phyloP scores from a whole-genome alignment of 1,139 yeast genomes.

The Suhomyces taliae region DNA sequence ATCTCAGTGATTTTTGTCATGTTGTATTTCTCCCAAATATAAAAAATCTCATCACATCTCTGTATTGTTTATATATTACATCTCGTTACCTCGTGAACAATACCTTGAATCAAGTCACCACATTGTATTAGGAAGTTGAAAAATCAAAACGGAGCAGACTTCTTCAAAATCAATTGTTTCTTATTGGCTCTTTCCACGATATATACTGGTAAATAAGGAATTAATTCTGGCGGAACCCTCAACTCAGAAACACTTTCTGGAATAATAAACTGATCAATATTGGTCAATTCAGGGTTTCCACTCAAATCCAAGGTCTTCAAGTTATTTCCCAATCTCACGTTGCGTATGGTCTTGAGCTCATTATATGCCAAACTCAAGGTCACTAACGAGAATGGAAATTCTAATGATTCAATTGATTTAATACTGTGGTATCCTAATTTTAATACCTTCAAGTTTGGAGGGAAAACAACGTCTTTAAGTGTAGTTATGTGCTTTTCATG shows the following conservation, averaged over 20 bases:
- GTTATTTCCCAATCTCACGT: conserved; percentile 37
- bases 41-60: too few species aligned
- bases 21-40: too few species aligned
- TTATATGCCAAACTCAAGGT: conserved; percentile 40
- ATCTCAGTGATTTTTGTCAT: too few species aligned
- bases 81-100: too few species aligned
- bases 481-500: conserved; percentile 46
- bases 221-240: conserved; percentile 36
- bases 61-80: too few species aligned
- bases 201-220: conserved; percentile 39
- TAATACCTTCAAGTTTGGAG: conserved; percentile 36
- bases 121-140: too few species aligned
- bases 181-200: conserved; percentile 45
- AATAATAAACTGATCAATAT: conserved; percentile 38
- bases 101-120: too few species aligned
- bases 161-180: conserved; percentile 29
- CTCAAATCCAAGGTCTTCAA: conserved; percentile 40
- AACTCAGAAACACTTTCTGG: conserved; percentile 42
- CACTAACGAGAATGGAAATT: conserved; percentile 37
- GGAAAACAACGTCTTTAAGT: conserved; percentile 44
- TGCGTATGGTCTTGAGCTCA: conserved; percentile 40
- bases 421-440: conserved; percentile 45
- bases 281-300: conserved; percentile 44
- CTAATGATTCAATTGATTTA: conserved; percentile 39
- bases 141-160: conserved; percentile 23